Evolutionary conservation across 2,329 filamentous ascomycete species (phyloP).

Genomic region (Anthostomella pinea): DNA sequence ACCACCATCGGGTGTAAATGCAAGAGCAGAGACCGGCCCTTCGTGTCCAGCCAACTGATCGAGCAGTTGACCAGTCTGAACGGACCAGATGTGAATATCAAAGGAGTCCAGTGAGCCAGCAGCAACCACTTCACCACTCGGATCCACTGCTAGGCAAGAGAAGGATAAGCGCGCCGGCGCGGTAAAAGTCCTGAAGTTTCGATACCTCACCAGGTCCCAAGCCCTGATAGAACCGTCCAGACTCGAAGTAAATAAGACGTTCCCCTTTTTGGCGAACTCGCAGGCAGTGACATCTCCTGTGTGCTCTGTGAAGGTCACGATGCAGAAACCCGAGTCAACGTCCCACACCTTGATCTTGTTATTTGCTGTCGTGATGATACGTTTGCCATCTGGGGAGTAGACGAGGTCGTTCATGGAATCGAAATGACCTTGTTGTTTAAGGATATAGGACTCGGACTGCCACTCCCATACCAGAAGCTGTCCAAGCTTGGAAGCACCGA

Average conservation of each 20-base stretch:
- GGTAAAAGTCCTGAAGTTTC: conserved; percentile 97
- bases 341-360: conserved; percentile 99
- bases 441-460: conserved; percentile 97
- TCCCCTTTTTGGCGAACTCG: conserved; percentile 92
- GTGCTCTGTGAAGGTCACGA: conserved; percentile 97
- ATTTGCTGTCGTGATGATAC: conserved; percentile 89
- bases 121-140: conserved; percentile 92
- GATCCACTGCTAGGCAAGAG: conserved; percentile 92
- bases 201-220: conserved; percentile 93
- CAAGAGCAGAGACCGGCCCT: conserved; percentile 82
- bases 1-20: conserved; percentile 84
- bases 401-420: conserved; percentile 91
- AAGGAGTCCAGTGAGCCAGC: conserved; percentile 95
- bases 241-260: conserved; percentile 92
- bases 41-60: conserved; percentile 91
- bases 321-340: conserved; percentile 91
- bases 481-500: conserved; percentile 90
- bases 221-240: conserved; percentile 91
- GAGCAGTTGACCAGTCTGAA: conserved; percentile 92
- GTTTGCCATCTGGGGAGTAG: conserved; percentile 91
- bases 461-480: conserved; percentile 99
- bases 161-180: conserved; percentile 89
- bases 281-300: conserved; percentile 91
- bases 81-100: conserved; percentile 97
- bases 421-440: conserved; percentile 97